Evolutionary conservation across 352 stramenopile species (phyloP), one percentile per base, ranked within the genome.

Genomic region (Phytophthora citricola): DNA sequence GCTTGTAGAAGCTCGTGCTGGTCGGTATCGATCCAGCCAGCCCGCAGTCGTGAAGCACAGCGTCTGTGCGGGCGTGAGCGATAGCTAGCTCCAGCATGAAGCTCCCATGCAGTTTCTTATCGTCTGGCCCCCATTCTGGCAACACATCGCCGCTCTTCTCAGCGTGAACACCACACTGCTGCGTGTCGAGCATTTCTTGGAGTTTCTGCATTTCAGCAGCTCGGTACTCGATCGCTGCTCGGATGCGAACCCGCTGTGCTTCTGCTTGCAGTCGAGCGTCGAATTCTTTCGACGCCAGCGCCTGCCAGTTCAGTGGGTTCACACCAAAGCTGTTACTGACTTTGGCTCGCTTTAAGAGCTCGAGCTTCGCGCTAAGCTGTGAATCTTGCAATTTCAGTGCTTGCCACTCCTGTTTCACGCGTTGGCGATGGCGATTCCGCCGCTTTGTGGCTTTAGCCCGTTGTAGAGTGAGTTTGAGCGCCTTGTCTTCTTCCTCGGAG

Each of bases 341-440:
- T 54, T 32, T 45, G 15, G 17, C 34, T 31, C 27, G 32, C 44
- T 36, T 31, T n/a, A 67, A 41, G 7, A 15, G n/a, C n/a, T 67
- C 41, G 0, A 67, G n/a, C n/a, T 61, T 44, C 0, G 22, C 41
- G 38, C 15, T 51, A 14, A 67, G 24, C 5, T 55, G 29, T 14
- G 41, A 14, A 12, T 44, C 29, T 46, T 66, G 48, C 8, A 5
- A 12, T 2, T 34, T 32, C 24, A 67, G 10, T 11, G 24, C 45
- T n/a, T 61, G 2, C 59, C 43, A 57, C 43, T 67, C 50, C 14
- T 34, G 32, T 29, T 61, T 67, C 7, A 67, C 58, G 5, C 58
- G 41, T 31, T 67, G 34, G 8, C 59, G 59, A 8, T 67, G 50
- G 9, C 51, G 41, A 44, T 53, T 61, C 1, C 50, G 59, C 12